Evolutionary conservation across 345 rosid species (phyloP).

Genomic region (Cardiospermum halicacabum): DNA sequence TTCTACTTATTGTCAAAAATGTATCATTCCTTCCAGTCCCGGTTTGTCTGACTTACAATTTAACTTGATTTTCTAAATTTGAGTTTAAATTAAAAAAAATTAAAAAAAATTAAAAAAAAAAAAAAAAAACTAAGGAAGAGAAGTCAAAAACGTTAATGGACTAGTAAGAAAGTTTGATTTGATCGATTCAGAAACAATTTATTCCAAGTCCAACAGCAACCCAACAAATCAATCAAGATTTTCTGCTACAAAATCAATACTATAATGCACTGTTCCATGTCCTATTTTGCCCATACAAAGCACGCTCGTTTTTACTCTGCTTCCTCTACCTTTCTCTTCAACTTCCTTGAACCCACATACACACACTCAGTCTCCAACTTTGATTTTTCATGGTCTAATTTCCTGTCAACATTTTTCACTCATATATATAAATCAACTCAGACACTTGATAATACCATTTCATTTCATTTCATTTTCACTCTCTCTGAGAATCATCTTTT

Average conservation of each 20-base stretch:
- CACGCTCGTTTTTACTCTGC: constrained; percentile 1
- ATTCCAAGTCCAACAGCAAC: not conserved
- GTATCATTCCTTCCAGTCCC: too few relatives aligned
- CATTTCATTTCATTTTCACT: not conserved
- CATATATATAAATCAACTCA: not conserved
- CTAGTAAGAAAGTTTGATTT: not conserved
- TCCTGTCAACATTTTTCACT: constrained; percentile 6
- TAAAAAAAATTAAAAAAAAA: not conserved
- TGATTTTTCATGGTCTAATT: constrained; percentile 16
- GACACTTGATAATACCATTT: not conserved
- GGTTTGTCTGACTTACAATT: too few relatives aligned
- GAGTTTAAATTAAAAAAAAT: too few relatives aligned
- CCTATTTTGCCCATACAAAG: not conserved
- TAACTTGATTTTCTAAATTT: too few relatives aligned
- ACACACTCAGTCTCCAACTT: not conserved
- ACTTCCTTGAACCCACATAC: constrained; percentile 28
- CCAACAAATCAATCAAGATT: not conserved
- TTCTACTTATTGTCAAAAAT: too few relatives aligned
- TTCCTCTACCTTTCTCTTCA: constrained; percentile 23
- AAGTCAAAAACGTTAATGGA: not conserved
- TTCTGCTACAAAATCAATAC: not conserved
- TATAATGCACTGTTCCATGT: not conserved
- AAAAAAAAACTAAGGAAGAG: not conserved
- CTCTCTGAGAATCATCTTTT: constrained; percentile 1
- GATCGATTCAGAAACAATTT: not conserved